A percentile compares a stretch with the other conserved stretches of the same genome.
Evolutionary conservation across 352 stramenopile species (phyloP).

Genomic region (Phytophthora cactorum): DNA sequence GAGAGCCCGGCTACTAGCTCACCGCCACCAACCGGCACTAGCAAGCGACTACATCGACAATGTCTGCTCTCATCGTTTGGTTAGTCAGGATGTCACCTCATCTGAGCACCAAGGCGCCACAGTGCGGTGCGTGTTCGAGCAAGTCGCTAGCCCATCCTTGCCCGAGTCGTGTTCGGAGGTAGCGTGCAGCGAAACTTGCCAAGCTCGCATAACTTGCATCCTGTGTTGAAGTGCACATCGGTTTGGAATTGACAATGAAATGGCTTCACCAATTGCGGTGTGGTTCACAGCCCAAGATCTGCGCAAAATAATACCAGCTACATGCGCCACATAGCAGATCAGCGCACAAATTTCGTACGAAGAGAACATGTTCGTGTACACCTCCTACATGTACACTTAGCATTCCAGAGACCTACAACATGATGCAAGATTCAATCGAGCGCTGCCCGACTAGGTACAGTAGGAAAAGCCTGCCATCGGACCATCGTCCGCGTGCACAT

Average conservation of each 20-base stretch:
- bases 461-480: conserved; percentile 29
- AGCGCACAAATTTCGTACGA: conserved; percentile 27
- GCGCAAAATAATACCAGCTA: conserved; percentile 35
- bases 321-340: conserved; percentile 33
- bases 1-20: not conserved
- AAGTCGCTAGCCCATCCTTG: conserved; percentile 33
- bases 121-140: conserved; percentile 23
- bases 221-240: conserved; percentile 34
- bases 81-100: conserved; percentile 29
- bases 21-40: not conserved
- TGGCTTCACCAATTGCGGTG: conserved; percentile 10
- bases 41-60: not conserved
- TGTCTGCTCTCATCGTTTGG: conserved; percentile 23
- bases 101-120: conserved; percentile 11
- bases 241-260: conserved; percentile 1
- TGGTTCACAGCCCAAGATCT: conserved; percentile 23
- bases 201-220: conserved; percentile 3
- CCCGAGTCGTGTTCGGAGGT: conserved; percentile 14
- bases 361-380: not conserved
- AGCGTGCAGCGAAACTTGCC: conserved; percentile 40
- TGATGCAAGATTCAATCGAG: conserved; percentile 25
- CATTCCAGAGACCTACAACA: conserved; percentile 19
- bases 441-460: not conserved
- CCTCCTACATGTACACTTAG: conserved; percentile 10
- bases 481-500: conserved; percentile 25